These are phyloP conservation scores for Pterocarpus santalinus DNA, from an alignment of 306 rosid genomes.

Conservation along the genomic window DNA sequence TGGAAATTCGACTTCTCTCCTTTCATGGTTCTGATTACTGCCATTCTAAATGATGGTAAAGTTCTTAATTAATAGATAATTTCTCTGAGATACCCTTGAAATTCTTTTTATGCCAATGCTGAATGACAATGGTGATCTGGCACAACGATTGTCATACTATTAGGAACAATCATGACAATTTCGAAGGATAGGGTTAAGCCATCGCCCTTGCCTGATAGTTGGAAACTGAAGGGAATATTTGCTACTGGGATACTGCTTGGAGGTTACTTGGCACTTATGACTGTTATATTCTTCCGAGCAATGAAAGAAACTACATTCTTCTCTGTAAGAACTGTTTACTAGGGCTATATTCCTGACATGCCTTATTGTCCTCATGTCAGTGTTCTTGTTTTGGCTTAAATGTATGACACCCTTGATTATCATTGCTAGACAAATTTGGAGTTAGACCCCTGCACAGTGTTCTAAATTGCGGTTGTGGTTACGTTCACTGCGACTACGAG, in stretches of 20 bases:
- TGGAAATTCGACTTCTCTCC: slow-evolving; percentile 99
- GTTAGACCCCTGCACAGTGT: slow-evolving; percentile 55
- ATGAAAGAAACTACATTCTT: slow-evolving; percentile 79
- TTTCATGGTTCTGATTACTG: slow-evolving; percentile 98
- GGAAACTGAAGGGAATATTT: slow-evolving; percentile 93
- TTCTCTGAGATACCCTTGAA: not conserved
- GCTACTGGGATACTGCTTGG: slow-evolving; percentile 92
- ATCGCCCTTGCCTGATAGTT: slow-evolving; percentile 98
- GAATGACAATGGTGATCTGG: slow-evolving; percentile 40
- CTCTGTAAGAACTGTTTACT: slow-evolving; percentile 58
- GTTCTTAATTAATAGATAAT: not conserved
- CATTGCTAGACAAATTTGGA: slow-evolving; percentile 69
- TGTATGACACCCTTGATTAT: slow-evolving; percentile 24
- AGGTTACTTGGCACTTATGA: slow-evolving; percentile 95
- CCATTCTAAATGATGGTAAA: slow-evolving; percentile 96
- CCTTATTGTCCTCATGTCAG: no score
- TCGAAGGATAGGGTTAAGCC: slow-evolving; percentile 99
- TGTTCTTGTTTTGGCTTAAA: slow-evolving; percentile 30
- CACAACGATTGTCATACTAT: slow-evolving; percentile 16
- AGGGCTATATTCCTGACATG: not conserved
- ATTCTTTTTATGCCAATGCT: slow-evolving; percentile 16
- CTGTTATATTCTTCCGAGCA: slow-evolving; percentile 91
- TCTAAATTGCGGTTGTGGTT: no score
- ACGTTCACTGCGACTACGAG: no score
- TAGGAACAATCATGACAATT: slow-evolving; percentile 98